A percentile compares a stretch with the other conserved stretches of the same genome.
phyloP scores from a whole-genome alignment of 2,329 filamentous ascomycete genomes.

The Didymella arachidicola region DNA sequence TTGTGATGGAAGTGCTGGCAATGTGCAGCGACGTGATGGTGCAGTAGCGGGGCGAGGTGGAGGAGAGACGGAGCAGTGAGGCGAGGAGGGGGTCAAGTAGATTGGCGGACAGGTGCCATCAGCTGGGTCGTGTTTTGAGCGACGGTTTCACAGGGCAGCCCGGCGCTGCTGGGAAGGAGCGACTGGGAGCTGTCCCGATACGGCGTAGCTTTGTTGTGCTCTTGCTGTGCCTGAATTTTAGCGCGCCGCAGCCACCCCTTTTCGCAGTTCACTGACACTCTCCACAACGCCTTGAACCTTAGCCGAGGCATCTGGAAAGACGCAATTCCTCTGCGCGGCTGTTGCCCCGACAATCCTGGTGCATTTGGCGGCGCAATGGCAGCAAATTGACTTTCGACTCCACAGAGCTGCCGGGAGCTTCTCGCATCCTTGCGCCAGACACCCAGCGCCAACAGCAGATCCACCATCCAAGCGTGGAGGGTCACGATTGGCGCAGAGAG shows the following conservation, averaged over 20 bases:
- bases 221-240: slow-evolving; percentile 30
- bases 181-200: slow-evolving; percentile 35
- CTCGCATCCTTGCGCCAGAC: slow-evolving; percentile 13
- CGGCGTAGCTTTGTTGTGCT: slow-evolving; percentile 34
- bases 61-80: slow-evolving; percentile 45
- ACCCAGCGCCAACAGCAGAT: slow-evolving; percentile 18
- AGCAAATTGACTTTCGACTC: slow-evolving; percentile 20
- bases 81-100: slow-evolving; percentile 47
- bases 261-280: slow-evolving; percentile 23
- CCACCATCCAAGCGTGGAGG: slow-evolving; percentile 41
- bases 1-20: slow-evolving; percentile 31
- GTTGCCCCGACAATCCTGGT: slow-evolving; percentile 37
- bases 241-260: slow-evolving; percentile 34
- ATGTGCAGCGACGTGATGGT: slow-evolving; percentile 43
- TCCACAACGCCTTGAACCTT: slow-evolving; percentile 17
- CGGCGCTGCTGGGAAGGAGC: slow-evolving; percentile 29
- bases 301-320: slow-evolving; percentile 38
- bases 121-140: slow-evolving; percentile 39
- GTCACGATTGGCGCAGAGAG: slow-evolving; percentile 38
- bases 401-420: slow-evolving; percentile 29
- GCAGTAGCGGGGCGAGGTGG: slow-evolving; percentile 49
- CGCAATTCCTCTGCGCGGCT: slow-evolving; percentile 30
- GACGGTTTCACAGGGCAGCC: slow-evolving; percentile 30
- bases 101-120: slow-evolving; percentile 40
- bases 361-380: slow-evolving; percentile 23